Evolutionary conservation across 495 filamentous ascomycete species (phyloP).

Genomic region (Chaetomium tenue): DNA sequence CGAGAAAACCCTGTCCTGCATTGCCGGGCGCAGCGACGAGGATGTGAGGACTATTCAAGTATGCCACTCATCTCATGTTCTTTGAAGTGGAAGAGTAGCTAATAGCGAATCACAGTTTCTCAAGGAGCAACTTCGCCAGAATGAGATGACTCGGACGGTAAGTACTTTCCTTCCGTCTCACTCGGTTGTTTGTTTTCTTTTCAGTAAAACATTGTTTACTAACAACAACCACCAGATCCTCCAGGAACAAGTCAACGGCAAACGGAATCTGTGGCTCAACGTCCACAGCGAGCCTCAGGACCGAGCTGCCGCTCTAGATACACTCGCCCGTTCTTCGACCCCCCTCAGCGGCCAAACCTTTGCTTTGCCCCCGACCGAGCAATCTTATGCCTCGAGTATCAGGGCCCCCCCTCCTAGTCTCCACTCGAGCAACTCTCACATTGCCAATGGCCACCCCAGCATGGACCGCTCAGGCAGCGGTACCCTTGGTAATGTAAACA

Average conservation of each 20-base stretch:
- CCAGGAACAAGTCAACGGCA: constrained; percentile 28
- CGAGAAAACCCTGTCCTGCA: neutral
- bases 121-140: constrained; percentile 21
- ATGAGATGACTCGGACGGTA: constrained; percentile 14
- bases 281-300: constrained; percentile 27
- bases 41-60: constrained; percentile 22
- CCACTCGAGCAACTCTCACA: neutral
- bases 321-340: constrained; percentile 8
- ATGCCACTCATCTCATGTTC: neutral
- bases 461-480: neutral
- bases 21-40: constrained; percentile 9
- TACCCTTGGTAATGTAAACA: neutral
- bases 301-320: constrained; percentile 8
- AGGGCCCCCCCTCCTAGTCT: neutral
- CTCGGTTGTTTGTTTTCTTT: neutral
- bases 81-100: neutral
- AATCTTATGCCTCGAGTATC: neutral
- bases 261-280: constrained; percentile 30
- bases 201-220: neutral
- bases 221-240: constrained; percentile 9
- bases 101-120: constrained; percentile 5
- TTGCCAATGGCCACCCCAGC: neutral
- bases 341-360: constrained; percentile 5
- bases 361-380: neutral
- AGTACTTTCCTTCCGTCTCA: neutral